Base-by-base conservation (phyloP, 116 monocot genomes). In the Dioscorea cayenensis region DNA sequence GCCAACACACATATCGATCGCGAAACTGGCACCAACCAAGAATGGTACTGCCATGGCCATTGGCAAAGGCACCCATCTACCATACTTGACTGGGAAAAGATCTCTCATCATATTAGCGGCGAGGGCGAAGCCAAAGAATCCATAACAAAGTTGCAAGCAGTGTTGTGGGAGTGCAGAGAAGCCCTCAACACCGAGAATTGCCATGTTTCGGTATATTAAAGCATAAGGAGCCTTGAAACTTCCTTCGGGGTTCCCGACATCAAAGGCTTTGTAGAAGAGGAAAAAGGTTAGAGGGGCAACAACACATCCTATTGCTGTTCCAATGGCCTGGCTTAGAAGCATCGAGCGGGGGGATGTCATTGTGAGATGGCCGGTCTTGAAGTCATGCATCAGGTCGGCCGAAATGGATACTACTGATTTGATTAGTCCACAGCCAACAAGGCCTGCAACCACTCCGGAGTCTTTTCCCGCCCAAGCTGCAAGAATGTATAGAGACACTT, bases 41-140 rank as follows among this genome's bases (percentile, higher is more conserved):
- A 79, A 69, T 1, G 79, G 79, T 48, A 79, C 70, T 22, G 79
- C 79, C 74, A 79, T 79, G 20, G 79, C 79, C 74, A 70, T 64
- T 28, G 79, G 79, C 61, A 79, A 51, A 1, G 79, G 79, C 29
- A 74, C 74, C 69, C 74, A 79, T 16, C 25, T 35, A n/a, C 79
- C 68, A 36, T 65, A 79, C 25, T 29, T 74, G 11, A 35, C 52
- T 2, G 79, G 79, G 20, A 74, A 69, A 55, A 74, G 20, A 36
- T 79, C 79, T 27, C 74, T 79, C 74, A 69, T 38, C 22, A 69
- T 49, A 58, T 79, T 74, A 12, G 68, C 64, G 0, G 36, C 64
- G 6, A 79, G 52, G n/a, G 79, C 74, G 16, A 79, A 74, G 1
- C 74, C 70, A 10, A 79, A 79, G 79, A 79, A 79, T 7, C 79